Evolutionary conservation across 192 early-diverging fungal genomes (phyloP), one percentile per base, ranked within the genome.

Genomic region (Rhizoclosmatium globosum): DNA sequence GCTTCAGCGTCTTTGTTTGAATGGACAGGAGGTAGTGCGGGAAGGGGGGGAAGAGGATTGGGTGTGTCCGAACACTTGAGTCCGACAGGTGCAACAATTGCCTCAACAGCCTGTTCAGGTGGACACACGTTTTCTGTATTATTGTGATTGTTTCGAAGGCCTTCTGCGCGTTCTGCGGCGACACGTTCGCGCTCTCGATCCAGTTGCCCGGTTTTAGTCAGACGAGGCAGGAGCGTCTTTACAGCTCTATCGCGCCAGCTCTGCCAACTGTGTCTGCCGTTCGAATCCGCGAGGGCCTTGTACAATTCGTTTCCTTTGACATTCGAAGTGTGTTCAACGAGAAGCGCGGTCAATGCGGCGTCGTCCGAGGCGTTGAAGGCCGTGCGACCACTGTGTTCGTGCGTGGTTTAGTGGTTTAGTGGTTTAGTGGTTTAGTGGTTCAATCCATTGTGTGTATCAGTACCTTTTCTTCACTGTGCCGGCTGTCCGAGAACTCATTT

Each of bases 241-340:
- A 73, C 71, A 31, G 57, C 71, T 46, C 60, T 61, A 1, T 57
- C 71, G 2, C 71, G 60, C 57, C 60, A 61, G 1, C n/a, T 31
- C 4, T 38, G 47, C 4, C 6, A n/a, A 0, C n/a, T 73, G 46
- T 64, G 60, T 13, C 53, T 15, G 6, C 7, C 23, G 44, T 64
- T 73, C 57, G 6, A 53, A 17, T 53, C 50, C 71, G 17, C 60
- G 39, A 57, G 46, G 17, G 68, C 60, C 31, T 73, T 31, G 39
- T 61, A 64, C 4, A 73, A 31, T 21, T 4, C 39, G 46, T 73
- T 57, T 45, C 71, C 60, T 15, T 11, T 15, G 4, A 39, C 11
- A 23, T 73, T 21, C 45, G 19, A 13, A 6, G 67, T 68, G 67
- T 68, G 19, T 41, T 44, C 9, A 21, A 68, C 67, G 21, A 68